These are phyloP conservation scores for Arabidopsis suecica DNA, from an alignment of 345 rosid species.

Conservation along the genomic window DNA sequence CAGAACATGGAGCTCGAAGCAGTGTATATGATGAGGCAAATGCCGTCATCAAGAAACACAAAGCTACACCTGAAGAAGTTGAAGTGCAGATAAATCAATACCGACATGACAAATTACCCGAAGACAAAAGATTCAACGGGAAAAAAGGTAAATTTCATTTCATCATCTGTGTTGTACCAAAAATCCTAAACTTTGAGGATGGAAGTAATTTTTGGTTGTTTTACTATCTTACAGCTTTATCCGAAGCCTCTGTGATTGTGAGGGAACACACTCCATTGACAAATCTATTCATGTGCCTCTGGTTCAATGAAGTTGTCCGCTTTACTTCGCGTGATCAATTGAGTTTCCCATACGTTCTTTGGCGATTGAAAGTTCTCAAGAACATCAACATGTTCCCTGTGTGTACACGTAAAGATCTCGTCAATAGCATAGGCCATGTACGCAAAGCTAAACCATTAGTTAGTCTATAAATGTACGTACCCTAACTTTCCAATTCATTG, in stretches of 20 bases:
- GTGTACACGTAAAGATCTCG: conserved; percentile 91
- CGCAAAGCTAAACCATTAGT: conserved; percentile 85
- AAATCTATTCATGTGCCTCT: conserved; percentile 90
- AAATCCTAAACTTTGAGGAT: background rate
- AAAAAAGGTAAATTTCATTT: conserved; percentile 62
- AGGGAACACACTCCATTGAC: conserved; percentile 79
- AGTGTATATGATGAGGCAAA: conserved; percentile 92
- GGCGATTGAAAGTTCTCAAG: conserved; percentile 78
- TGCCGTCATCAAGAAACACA: conserved; percentile 86
- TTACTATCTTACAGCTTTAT: conserved; percentile 59
- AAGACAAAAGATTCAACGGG: conserved; percentile 77
- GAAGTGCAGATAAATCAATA: conserved; percentile 78
- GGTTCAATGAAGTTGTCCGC: conserved; percentile 95
- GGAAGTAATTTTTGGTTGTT: background rate
- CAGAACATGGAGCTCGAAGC: conserved; percentile 97
- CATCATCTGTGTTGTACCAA: background rate
- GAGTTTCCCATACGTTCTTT: conserved; percentile 88
- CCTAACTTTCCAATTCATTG: conserved; percentile 9
- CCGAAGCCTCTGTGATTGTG: conserved; percentile 90
- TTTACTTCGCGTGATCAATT: conserved; percentile 94
- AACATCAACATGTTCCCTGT: conserved; percentile 86
- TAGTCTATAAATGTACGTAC: conserved; percentile 12
- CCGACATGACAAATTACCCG: conserved; percentile 70
- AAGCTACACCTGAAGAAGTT: conserved; percentile 94
- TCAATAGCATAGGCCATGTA: conserved; percentile 85